Percentiles rank a stretch among this genome's conserved stretches.
Evolutionary conservation across 2,329 filamentous ascomycete genomes (phyloP).

Genomic region (Ciborinia camelliae): DNA sequence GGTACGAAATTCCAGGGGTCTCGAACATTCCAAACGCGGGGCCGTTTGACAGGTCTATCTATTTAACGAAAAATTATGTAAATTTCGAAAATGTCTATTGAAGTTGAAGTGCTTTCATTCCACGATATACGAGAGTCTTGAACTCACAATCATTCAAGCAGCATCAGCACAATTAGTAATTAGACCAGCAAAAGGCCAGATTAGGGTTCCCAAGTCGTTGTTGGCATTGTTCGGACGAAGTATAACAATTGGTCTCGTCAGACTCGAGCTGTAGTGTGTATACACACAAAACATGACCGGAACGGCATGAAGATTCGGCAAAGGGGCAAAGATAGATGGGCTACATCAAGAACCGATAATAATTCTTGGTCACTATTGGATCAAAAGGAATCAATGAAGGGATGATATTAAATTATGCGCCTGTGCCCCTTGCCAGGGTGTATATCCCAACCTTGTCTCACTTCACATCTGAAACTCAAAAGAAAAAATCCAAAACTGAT

Average conservation of each 20-base stretch:
- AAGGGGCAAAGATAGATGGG: not conserved
- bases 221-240: not conserved
- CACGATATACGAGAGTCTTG: not conserved
- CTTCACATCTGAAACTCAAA: constrained; percentile 7
- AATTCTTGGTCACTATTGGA: not conserved
- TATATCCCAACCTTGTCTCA: not conserved
- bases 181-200: not conserved
- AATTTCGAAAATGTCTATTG: not conserved
- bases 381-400: not conserved
- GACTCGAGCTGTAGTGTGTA: not conserved
- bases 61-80: not conserved
- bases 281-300: not conserved
- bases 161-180: not conserved
- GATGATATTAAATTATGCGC: not conserved
- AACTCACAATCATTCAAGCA: not conserved
- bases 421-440: not conserved
- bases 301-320: not conserved
- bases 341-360: not conserved
- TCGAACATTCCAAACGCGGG: not conserved
- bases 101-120: too few relatives aligned
- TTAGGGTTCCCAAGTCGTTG: not conserved
- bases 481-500: not conserved
- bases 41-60: constrained; percentile 1
- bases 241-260: not conserved
- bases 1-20: not conserved